These are phyloP conservation scores for Luvunga scandens DNA, from an alignment of 345 rosid species.

Conservation along the genomic window DNA sequence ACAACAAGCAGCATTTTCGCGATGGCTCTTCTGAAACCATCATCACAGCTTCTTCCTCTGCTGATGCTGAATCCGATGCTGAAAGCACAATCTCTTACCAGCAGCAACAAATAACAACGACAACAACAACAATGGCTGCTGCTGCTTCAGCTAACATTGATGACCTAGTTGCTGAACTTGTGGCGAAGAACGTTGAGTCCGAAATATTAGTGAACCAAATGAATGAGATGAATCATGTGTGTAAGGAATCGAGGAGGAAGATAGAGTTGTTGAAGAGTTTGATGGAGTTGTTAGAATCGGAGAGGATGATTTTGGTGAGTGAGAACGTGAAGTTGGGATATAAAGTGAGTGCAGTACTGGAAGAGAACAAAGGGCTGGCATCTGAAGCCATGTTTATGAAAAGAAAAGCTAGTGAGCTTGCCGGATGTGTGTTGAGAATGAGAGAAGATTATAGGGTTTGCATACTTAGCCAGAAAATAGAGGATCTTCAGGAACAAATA, in stretches of 20 bases:
- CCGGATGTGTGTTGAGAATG: slow-evolving; percentile 53
- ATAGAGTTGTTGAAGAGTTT: slow-evolving; percentile 58
- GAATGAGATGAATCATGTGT: slow-evolving; percentile 31
- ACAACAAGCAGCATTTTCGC: not conserved
- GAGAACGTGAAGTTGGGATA: slow-evolving; percentile 57
- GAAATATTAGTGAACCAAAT: slow-evolving; percentile 43
- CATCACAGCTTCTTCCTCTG: not conserved
- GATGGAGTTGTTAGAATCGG: slow-evolving; percentile 64
- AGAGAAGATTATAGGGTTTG: slow-evolving; percentile 62
- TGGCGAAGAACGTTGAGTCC: slow-evolving; percentile 50
- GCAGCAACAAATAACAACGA: slow-evolving; percentile 4
- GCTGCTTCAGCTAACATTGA: slow-evolving; percentile 20
- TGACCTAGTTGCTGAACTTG: slow-evolving; percentile 43
- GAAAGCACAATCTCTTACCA: slow-evolving; percentile 54
- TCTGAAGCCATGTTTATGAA: slow-evolving; percentile 52
- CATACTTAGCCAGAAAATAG: slow-evolving; percentile 42
- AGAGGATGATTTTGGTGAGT: slow-evolving; percentile 49
- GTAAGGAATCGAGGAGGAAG: slow-evolving; percentile 42
- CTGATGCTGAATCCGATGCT: slow-evolving; percentile 32
- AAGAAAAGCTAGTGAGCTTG: slow-evolving; percentile 60
- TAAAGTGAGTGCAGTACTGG: slow-evolving; percentile 39
- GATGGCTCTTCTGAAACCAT: not conserved
- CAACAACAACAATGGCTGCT: not conserved
- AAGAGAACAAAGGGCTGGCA: slow-evolving; percentile 51
- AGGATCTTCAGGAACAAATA: slow-evolving; percentile 44